Conservation (phyloP, 2,329 filamentous ascomycete genomes). For the Chaetomiaceae sp. region DNA sequence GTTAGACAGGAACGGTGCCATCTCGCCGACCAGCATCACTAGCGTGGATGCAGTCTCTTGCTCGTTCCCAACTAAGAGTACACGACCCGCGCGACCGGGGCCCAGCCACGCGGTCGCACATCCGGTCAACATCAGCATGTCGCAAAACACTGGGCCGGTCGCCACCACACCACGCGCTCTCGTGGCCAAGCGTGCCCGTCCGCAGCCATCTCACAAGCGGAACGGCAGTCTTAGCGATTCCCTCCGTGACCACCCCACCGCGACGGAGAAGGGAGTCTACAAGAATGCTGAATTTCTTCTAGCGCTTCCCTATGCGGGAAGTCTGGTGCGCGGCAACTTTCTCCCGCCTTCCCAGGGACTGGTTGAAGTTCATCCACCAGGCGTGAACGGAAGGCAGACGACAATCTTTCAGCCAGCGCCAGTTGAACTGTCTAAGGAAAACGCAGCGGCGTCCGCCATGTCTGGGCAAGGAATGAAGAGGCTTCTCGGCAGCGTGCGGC, state of each 20-base stretch:
- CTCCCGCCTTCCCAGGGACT: conserved; percentile 79
- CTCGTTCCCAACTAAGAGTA: conserved; percentile 55
- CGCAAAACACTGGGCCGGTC: conserved; percentile 45
- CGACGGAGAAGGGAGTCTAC: conserved; percentile 45
- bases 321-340: conserved; percentile 80
- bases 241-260: conserved; percentile 59
- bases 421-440: conserved; percentile 37
- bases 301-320: conserved; percentile 68
- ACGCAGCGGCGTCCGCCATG: conserved; percentile 52
- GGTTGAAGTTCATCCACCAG: conserved; percentile 61
- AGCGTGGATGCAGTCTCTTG: conserved; percentile 61
- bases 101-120: conserved; percentile 49
- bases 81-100: conserved; percentile 38
- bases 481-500: conserved; percentile 78
- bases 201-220: conserved; percentile 63
- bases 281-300: conserved; percentile 56
- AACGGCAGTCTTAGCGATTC: conserved; percentile 88
- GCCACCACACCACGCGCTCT: conserved; percentile 56
- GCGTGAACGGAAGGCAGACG: conserved; percentile 48
- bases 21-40: conserved; percentile 53
- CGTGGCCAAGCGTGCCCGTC: conserved; percentile 55
- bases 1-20: conserved; percentile 34
- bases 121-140: conserved; percentile 49
- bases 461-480: conserved; percentile 76
- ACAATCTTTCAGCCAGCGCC: conserved; percentile 46